Evolutionary conservation across 192 early-diverging fungal genomes (phyloP), one percentile per base, ranked within the genome.

Genomic region (Coemansia sp.): DNA sequence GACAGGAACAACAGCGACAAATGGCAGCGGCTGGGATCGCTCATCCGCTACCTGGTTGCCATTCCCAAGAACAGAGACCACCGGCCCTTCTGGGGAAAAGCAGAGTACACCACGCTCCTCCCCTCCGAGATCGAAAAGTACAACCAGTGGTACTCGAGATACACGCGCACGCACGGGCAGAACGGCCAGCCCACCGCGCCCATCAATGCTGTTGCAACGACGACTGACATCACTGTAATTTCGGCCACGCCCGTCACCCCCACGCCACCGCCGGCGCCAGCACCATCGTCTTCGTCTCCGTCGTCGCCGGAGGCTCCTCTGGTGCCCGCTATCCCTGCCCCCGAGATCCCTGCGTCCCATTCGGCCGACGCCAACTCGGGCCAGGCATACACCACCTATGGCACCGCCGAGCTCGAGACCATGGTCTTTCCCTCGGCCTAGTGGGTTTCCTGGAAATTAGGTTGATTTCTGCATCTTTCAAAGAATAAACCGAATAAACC

Each of bases 341-440:
- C 49, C 22, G 49, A 51, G 49, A 18, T 42, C 16, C 39, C 39
- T 42, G 39, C 3, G 3, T 42, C 39, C 16, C 13, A 42, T 9
- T 16, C 39, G 6, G 9, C 3, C 1, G 14, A 3, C 3, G 14
- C 14, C 16, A 42, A 51, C 13, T 3, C 49, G 25, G 49, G 13
- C 49, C 23, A 5, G 25, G 25, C 20, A n/a, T 63, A 54, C 36
- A 63, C 61, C 27, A 55, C 61, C 4, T 63, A 63, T 28, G 61
- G n/a, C 0, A 10, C 52, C 1, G 53, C 32, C 3, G 61, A 63
- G 35, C 61, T 63, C 5, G 27, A n/a, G 61, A 63, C 52, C n/a
- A 63, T 45, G 52, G 42, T 63, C 25, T 63, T 46, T 16, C 1
- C 49, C 49, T 51, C 20, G 5, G 25, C 49, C 49, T 22, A 51